Conservation (phyloP, 495 filamentous ascomycete species). For the Bryoglossum gracile region DNA sequence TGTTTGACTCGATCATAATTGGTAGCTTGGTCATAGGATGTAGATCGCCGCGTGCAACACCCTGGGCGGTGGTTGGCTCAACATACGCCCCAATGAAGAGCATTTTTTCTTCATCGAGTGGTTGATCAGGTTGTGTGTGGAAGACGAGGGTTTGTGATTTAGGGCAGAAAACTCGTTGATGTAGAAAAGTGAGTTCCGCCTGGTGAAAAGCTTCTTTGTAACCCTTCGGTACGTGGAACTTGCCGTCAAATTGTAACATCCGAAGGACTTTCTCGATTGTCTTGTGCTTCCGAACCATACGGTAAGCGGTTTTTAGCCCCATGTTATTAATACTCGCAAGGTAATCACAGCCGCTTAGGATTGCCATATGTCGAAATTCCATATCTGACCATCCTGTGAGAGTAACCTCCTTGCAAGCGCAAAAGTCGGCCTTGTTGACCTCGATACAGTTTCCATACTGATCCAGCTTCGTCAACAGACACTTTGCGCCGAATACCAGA, state of each 20-base stretch:
- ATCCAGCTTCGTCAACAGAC: constrained; percentile 88
- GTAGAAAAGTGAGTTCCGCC: constrained; percentile 86
- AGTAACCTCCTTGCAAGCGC: constrained; percentile 78
- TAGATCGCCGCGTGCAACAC: constrained; percentile 76
- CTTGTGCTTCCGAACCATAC: constrained; percentile 82
- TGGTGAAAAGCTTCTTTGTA: constrained; percentile 73
- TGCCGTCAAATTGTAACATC: constrained; percentile 79
- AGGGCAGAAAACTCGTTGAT: constrained; percentile 92
- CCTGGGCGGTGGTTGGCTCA: constrained; percentile 58
- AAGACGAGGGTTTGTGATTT: constrained; percentile 60
- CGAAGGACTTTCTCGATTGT: constrained; percentile 74
- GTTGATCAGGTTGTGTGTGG: constrained; percentile 53
- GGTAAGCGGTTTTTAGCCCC: constrained; percentile 89
- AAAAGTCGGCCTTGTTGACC: constrained; percentile 81
- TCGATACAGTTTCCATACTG: constrained; percentile 89
- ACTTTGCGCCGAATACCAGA: constrained; percentile 86
- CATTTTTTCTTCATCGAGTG: constrained; percentile 56
- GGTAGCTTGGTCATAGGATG: constrained; percentile 81
- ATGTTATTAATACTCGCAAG: constrained; percentile 73
- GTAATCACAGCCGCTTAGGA: constrained; percentile 97
- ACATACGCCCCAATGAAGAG: constrained; percentile 72
- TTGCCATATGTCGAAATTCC: constrained; percentile 92
- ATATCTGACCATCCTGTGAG: constrained; percentile 85
- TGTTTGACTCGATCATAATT: constrained; percentile 41
- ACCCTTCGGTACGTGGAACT: constrained; percentile 65